A percentile compares a stretch with the other conserved stretches of the same genome.
phyloP scores from a whole-genome alignment of 2,329 filamentous ascomycete species.

The Periconia sp. region DNA sequence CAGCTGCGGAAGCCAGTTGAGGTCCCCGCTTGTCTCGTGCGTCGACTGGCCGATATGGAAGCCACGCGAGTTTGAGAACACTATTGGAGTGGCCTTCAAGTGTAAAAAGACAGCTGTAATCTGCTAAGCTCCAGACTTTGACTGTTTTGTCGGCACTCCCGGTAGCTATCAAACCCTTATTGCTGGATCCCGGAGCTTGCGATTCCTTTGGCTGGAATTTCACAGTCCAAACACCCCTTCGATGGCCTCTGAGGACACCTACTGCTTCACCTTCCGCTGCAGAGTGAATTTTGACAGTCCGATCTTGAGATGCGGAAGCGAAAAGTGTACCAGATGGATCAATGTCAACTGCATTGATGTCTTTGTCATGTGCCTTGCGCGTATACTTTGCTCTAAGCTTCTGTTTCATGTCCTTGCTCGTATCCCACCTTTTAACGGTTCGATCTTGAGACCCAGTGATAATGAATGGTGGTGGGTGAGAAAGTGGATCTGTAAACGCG shows the following conservation, averaged over 20 bases:
- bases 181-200: slow-evolving; percentile 60
- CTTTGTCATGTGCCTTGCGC: slow-evolving; percentile 95
- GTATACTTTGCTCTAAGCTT: slow-evolving; percentile 75
- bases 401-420: slow-evolving; percentile 55
- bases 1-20: slow-evolving; percentile 82
- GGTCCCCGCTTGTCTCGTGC: slow-evolving; percentile 59
- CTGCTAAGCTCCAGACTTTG: slow-evolving; percentile 89
- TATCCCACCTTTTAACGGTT: slow-evolving; percentile 93
- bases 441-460: slow-evolving; percentile 94
- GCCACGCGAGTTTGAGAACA: slow-evolving; percentile 90
- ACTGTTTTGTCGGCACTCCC: slow-evolving; percentile 95
- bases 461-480: slow-evolving; percentile 79
- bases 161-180: slow-evolving; percentile 81
- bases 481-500: slow-evolving; percentile 72
- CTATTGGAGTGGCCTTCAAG: slow-evolving; percentile 97
- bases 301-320: slow-evolving; percentile 94
- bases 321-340: slow-evolving; percentile 77
- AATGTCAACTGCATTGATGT: slow-evolving; percentile 92
- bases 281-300: slow-evolving; percentile 96
- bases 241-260: slow-evolving; percentile 89
- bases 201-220: slow-evolving; percentile 81
- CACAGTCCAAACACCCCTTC: slow-evolving; percentile 93
- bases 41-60: slow-evolving; percentile 55
- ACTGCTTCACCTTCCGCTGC: slow-evolving; percentile 85
- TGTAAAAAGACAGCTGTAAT: slow-evolving; percentile 89